These are phyloP conservation scores for Capronia epimyces DNA, from an alignment of 2,329 filamentous ascomycete genomes.

Conservation along the genomic window DNA sequence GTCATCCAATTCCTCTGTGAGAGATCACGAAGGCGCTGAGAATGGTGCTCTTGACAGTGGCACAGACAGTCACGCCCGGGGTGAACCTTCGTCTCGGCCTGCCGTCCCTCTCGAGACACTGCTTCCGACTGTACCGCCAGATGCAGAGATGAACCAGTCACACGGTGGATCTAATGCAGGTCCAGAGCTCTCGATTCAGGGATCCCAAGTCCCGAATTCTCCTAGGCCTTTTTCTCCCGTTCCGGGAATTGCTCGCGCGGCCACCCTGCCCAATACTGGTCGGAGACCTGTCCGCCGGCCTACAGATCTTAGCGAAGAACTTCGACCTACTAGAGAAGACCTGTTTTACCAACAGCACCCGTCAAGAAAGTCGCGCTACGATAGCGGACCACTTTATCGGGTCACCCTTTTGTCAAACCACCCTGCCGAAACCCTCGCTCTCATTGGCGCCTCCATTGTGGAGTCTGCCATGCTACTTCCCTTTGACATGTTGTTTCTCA, in stretches of 20 bases:
- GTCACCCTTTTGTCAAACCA: conserved; percentile 21
- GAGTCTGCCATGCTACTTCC: conserved; percentile 21
- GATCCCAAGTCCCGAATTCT: neutral
- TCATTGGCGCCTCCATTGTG: conserved; percentile 11
- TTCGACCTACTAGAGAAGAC: conserved; percentile 5
- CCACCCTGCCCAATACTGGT: conserved; percentile 13
- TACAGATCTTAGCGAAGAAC: conserved; percentile 23
- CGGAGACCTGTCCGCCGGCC: conserved; percentile 23
- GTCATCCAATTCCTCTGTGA: too few species aligned
- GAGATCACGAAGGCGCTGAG: neutral
- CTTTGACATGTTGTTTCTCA: conserved; percentile 18
- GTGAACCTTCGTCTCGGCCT: conserved; percentile 1
- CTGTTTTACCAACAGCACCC: conserved; percentile 5
- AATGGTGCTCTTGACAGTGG: neutral
- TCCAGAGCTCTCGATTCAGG: neutral
- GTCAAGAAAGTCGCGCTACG: neutral
- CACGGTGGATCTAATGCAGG: neutral
- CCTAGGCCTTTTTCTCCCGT: conserved; percentile 11
- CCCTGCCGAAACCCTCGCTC: conserved; percentile 15
- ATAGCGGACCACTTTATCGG: conserved; percentile 11
- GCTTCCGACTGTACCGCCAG: conserved; percentile 2
- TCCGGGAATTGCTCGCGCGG: conserved; percentile 18
- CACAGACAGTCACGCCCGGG: neutral
- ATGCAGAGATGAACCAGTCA: neutral
- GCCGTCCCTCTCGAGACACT: conserved; percentile 11